These are phyloP conservation scores for Chalciporus pseudorubinellus DNA, from an alignment of 768 basidiomycete species.

Conservation along the genomic window DNA sequence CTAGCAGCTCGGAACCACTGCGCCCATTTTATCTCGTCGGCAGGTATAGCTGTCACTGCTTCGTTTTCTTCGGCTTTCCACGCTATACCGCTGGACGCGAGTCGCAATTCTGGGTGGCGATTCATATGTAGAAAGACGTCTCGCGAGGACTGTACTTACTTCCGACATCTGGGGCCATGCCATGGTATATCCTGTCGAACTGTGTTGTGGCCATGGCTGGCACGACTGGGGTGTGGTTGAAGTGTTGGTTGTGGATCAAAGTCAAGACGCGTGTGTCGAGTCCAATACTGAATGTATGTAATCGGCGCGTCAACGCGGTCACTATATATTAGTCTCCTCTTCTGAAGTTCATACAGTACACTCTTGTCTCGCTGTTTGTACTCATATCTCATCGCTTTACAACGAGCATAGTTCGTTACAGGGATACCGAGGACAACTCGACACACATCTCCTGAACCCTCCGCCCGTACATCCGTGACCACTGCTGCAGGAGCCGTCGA, in stretches of 20 bases:
- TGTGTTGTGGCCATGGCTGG: constrained; percentile 62
- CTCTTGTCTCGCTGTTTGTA: no score
- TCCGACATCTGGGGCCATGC: constrained; percentile 66
- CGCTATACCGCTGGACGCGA: constrained; percentile 88
- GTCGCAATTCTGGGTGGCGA: constrained; percentile 67
- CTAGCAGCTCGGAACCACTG: constrained; percentile 93
- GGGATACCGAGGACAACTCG: neutral
- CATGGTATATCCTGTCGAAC: constrained; percentile 84
- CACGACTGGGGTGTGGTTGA: constrained; percentile 1
- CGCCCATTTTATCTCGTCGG: constrained; percentile 79
- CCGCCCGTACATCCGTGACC: neutral
- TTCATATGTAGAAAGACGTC: neutral
- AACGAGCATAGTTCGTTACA: neutral
- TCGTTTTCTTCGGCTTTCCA: constrained; percentile 84
- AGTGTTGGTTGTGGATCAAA: constrained; percentile 11
- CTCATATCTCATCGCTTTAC: no score
- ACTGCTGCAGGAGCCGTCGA: neutral
- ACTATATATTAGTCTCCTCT: neutral
- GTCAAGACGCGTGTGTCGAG: constrained; percentile 33
- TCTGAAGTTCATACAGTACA: neutral
- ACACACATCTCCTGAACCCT: neutral
- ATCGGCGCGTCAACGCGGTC: constrained; percentile 22
- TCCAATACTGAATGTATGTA: constrained; percentile 5
- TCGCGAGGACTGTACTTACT: constrained; percentile 54
- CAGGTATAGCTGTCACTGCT: constrained; percentile 58